Conservation (phyloP, 2,329 filamentous ascomycete genomes). For the Fusarium chaquense region DNA sequence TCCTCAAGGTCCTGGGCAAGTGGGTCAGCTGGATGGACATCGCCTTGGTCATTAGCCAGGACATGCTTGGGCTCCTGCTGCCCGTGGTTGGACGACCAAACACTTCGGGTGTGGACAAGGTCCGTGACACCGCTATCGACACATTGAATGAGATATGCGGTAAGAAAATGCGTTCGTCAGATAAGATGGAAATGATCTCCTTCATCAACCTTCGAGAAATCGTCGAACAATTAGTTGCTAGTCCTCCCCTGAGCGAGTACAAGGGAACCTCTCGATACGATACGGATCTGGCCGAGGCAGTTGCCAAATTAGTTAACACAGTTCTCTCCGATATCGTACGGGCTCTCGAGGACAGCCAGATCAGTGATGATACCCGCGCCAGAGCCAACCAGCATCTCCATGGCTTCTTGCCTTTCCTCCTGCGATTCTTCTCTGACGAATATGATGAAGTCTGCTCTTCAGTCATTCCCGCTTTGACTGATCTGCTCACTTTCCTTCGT, state of each 20-base stretch:
- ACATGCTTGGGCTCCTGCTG: conserved; percentile 86
- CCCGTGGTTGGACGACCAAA: conserved; percentile 85
- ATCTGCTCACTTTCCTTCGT: conserved; percentile 89
- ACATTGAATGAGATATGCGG: conserved; percentile 95
- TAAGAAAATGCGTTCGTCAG: conserved; percentile 95
- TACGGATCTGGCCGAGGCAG: conserved; percentile 92
- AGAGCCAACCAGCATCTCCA: conserved; percentile 86
- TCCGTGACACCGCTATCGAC: conserved; percentile 91
- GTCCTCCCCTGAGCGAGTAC: conserved; percentile 81
- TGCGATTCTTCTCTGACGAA: conserved; percentile 97
- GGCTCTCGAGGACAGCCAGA: conserved; percentile 77
- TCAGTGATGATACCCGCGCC: conserved; percentile 72
- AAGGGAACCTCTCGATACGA: conserved; percentile 90
- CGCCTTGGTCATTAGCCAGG: conserved; percentile 88
- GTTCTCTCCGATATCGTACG: conserved; percentile 88
- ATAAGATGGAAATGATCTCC: conserved; percentile 93
- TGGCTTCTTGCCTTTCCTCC: conserved; percentile 84
- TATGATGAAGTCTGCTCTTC: conserved; percentile 98
- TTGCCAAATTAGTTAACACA: conserved; percentile 95
- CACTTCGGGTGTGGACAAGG: conserved; percentile 75
- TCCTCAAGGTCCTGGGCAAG: conserved; percentile 89
- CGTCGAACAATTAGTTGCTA: conserved; percentile 85
- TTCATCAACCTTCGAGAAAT: conserved; percentile 91
- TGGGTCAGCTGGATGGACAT: conserved; percentile 99
- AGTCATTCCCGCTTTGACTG: conserved; percentile 92